Conservation (phyloP, 768 basidiomycete genomes). For the Scleroderma citrinum region DNA sequence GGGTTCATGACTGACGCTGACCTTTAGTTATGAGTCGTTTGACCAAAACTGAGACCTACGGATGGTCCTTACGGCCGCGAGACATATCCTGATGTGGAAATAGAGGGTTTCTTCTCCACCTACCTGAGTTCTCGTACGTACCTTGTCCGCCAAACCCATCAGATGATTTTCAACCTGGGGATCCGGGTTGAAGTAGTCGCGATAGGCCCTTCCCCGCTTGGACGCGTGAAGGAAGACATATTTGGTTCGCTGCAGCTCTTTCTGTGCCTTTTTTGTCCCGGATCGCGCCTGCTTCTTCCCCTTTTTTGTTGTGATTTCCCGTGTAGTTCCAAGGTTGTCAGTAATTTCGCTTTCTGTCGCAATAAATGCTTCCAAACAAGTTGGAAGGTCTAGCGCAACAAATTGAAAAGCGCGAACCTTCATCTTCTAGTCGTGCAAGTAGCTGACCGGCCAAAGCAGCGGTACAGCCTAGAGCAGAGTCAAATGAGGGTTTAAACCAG, state of each 20-base stretch:
- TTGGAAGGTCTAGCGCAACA: too few species aligned
- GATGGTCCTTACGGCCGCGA: too few species aligned
- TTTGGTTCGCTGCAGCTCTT: constrained; percentile 48
- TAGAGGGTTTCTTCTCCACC: too few species aligned
- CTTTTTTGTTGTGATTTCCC: constrained; percentile 33
- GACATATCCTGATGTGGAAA: too few species aligned
- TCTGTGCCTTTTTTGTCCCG: constrained; percentile 39
- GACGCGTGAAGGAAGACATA: constrained; percentile 53
- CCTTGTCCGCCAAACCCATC: constrained; percentile 55
- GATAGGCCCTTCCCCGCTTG: constrained; percentile 42
- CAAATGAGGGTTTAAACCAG: not conserved
- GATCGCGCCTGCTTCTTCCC: constrained; percentile 36
- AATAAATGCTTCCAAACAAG: constrained; percentile 48
- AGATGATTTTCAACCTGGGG: constrained; percentile 52
- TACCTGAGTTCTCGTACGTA: too few species aligned
- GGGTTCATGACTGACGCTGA: too few species aligned
- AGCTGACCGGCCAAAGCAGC: constrained; percentile 52
- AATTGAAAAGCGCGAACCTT: constrained; percentile 41
- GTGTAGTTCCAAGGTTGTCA: constrained; percentile 45
- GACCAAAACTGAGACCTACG: too few species aligned
- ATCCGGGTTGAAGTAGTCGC: constrained; percentile 65
- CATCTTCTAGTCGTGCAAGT: constrained; percentile 61
- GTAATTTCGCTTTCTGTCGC: constrained; percentile 40
- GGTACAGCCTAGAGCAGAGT: constrained; percentile 41
- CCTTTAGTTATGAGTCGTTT: too few species aligned